Conservation (phyloP, 768 basidiomycete genomes). For the Hebeloma cylindrosporum region DNA sequence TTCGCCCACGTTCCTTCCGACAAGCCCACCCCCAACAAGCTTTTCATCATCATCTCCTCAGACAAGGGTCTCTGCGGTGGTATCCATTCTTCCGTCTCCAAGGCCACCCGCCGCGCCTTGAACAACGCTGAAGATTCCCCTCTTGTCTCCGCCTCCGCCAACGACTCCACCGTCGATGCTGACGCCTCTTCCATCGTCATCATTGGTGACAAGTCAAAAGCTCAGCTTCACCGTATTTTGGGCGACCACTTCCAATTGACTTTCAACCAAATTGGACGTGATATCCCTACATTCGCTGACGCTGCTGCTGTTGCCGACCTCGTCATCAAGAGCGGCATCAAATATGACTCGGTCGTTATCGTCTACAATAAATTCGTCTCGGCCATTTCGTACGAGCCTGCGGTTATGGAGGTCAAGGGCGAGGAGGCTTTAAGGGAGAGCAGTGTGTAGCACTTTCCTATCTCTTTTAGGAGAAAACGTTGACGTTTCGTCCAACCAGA, state of each 20-base stretch:
- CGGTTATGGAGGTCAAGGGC: conserved; percentile 73
- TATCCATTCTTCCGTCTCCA: conserved; percentile 96
- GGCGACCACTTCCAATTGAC: conserved; percentile 72
- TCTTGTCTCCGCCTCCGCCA: conserved; percentile 42
- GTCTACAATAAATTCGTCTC: conserved; percentile 87
- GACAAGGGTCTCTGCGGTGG: conserved; percentile 99
- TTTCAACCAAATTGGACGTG: conserved; percentile 97
- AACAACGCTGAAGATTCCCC: conserved; percentile 50
- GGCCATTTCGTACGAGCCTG: conserved; percentile 87
- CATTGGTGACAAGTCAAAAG: conserved; percentile 97
- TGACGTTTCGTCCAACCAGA: conserved; percentile 39
- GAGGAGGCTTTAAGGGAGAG: conserved; percentile 80
- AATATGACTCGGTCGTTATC: conserved; percentile 82
- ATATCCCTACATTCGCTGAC: conserved; percentile 96
- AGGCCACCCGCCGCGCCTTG: conserved; percentile 78
- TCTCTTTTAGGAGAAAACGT: not conserved
- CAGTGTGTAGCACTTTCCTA: conserved; percentile 45
- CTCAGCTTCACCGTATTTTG: conserved; percentile 73
- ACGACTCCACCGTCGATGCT: conserved; percentile 49
- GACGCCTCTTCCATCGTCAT: conserved; percentile 77
- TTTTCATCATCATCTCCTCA: conserved; percentile 93
- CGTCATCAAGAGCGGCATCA: conserved; percentile 79
- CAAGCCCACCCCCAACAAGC: conserved; percentile 68
- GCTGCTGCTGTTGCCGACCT: conserved; percentile 93
- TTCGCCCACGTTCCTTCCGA: conserved; percentile 78